Percentiles rank a stretch among this genome's conserved stretches.
Evolutionary conservation across 371 early-diverging fungal species (phyloP).

Genomic region (Capniomyces stellatus): DNA sequence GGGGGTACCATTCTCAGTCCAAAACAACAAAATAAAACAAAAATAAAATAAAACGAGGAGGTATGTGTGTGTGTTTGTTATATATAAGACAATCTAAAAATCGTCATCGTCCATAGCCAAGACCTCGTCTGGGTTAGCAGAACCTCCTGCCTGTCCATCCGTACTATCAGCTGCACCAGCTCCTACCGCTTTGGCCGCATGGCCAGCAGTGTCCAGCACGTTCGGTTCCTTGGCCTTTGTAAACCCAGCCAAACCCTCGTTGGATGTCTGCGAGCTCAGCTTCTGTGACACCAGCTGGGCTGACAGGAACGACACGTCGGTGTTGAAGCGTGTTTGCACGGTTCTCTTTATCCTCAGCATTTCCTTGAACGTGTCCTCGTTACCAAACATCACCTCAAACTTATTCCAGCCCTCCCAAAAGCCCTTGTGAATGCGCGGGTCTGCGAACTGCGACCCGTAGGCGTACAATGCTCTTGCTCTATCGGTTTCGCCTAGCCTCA

Average conservation of each 20-base stretch:
- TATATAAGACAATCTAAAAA: not conserved
- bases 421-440: constrained; percentile 50
- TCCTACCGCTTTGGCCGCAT: too few species aligned
- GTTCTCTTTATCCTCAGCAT: constrained; percentile 91
- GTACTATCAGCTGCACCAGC: not conserved
- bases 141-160: not conserved
- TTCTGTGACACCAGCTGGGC: not conserved
- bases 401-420: constrained; percentile 91
- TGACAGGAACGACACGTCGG: constrained; percentile 27
- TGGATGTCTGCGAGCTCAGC: not conserved
- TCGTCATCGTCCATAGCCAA: not conserved
- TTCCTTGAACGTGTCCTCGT: constrained; percentile 95
- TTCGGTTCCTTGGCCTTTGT: not conserved
- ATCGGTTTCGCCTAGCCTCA: constrained; percentile 84
- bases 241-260: not conserved
- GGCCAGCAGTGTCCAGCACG: not conserved
- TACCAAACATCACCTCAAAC: constrained; percentile 92
- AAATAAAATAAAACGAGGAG: not conserved
- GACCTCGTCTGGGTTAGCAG: not conserved
- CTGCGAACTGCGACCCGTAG: constrained; percentile 74
- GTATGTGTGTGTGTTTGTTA: not conserved
- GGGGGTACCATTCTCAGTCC: not conserved
- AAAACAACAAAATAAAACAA: not conserved
- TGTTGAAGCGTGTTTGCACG: constrained; percentile 59
- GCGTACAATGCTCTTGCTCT: constrained; percentile 80